These are phyloP conservation scores for Stemphylium beticola DNA, from an alignment of 2,329 filamentous ascomycete genomes.

Conservation along the genomic window DNA sequence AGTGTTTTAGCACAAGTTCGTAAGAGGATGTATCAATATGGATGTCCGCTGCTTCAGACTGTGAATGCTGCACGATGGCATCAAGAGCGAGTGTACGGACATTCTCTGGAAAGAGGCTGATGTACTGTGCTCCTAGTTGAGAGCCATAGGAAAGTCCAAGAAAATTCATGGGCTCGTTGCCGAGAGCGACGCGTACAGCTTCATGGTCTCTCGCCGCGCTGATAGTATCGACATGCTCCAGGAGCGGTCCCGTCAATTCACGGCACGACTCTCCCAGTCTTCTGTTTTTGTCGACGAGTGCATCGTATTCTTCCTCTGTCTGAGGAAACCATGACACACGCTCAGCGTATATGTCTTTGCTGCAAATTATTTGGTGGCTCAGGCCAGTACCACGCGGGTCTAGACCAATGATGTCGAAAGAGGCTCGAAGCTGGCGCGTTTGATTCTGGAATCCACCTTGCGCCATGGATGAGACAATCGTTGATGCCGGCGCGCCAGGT, in stretches of 20 bases:
- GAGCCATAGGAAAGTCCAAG: constrained; percentile 56
- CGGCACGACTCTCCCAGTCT: constrained; percentile 51
- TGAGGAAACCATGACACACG: constrained; percentile 48
- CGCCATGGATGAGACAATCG: constrained; percentile 21
- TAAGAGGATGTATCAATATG: constrained; percentile 48
- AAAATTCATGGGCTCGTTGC: constrained; percentile 48
- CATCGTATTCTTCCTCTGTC: constrained; percentile 47
- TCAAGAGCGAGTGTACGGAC: constrained; percentile 54
- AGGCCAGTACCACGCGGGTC: constrained; percentile 54
- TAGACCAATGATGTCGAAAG: constrained; percentile 54
- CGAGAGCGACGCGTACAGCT: constrained; percentile 42
- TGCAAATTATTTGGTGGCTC: constrained; percentile 51
- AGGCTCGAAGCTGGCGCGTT: constrained; percentile 18
- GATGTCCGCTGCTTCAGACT: constrained; percentile 44
- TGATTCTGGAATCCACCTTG: constrained; percentile 7
- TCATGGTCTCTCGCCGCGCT: constrained; percentile 44
- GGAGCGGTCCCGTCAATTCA: constrained; percentile 47
- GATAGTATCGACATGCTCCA: constrained; percentile 54
- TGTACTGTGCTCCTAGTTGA: constrained; percentile 54
- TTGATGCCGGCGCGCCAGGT: constrained; percentile 45
- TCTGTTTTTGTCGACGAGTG: constrained; percentile 49
- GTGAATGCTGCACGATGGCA: constrained; percentile 53
- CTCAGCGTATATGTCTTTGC: constrained; percentile 47
- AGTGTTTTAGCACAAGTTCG: constrained; percentile 45
- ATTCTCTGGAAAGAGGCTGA: constrained; percentile 53